phyloP scores from a whole-genome alignment of 2,329 filamentous ascomycete genomes.

The Colletotrichum sp. region DNA sequence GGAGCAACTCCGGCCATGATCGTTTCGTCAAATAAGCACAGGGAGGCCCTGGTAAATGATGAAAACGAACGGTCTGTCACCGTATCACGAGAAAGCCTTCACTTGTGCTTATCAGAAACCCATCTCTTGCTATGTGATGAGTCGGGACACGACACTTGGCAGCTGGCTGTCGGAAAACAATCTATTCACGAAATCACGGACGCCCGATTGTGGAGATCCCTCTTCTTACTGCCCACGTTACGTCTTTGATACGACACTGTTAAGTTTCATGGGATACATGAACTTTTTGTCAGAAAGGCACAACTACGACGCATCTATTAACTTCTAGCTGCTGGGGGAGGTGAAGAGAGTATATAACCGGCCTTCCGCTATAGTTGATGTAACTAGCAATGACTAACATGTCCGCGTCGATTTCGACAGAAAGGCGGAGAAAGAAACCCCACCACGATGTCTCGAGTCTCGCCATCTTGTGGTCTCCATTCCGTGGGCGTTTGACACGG shows the following conservation, averaged over 20 bases:
- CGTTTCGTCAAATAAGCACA: not conserved
- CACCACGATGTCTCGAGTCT: not conserved
- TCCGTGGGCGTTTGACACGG: not conserved
- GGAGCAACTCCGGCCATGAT: no score
- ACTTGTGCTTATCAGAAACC: not conserved
- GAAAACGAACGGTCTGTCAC: not conserved
- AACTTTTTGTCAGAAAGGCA: not conserved
- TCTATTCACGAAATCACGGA: no score
- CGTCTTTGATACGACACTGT: not conserved
- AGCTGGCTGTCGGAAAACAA: no score
- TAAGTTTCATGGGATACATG: not conserved
- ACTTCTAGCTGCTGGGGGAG: no score
- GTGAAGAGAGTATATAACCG: not conserved
- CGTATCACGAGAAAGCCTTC: not conserved
- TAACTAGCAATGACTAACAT: rapidly evolving
- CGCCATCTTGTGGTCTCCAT: rapidly evolving
- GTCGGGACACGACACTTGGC: no score
- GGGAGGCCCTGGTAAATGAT: rapidly evolving
- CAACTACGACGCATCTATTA: no score
- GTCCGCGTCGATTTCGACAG: not conserved
- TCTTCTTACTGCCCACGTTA: not conserved
- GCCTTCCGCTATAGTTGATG: not conserved
- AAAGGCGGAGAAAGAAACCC: not conserved
- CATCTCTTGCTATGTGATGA: no score
- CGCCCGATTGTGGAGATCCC: not conserved